Conservation (phyloP, 2,329 filamentous ascomycete species). For the Fusarium sp. region DNA sequence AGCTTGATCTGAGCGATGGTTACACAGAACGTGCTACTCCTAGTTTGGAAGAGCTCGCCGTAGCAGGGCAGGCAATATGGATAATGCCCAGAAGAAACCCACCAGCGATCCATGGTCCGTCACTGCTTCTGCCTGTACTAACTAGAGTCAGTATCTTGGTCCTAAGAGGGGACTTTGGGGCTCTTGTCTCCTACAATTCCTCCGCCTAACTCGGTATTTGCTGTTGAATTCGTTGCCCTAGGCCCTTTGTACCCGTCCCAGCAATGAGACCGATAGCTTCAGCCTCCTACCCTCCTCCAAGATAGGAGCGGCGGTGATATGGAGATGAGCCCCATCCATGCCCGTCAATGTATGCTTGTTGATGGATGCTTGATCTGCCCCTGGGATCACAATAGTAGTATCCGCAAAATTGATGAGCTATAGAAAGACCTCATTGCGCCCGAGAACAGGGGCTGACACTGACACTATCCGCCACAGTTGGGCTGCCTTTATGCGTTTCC, state of each 20-base stretch:
- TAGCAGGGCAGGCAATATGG: slow-evolving; percentile 26
- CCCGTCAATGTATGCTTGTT: slow-evolving; percentile 16
- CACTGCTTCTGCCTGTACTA: slow-evolving; percentile 1
- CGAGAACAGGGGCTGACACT: slow-evolving; percentile 25
- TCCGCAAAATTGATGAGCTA: slow-evolving; percentile 21
- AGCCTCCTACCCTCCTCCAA: slow-evolving; percentile 12
- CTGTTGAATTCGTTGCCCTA: slow-evolving; percentile 4
- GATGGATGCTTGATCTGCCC: slow-evolving; percentile 27
- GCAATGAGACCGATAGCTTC: slow-evolving; percentile 9
- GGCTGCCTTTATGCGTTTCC: slow-evolving; percentile 33
- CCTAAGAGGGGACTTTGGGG: slow-evolving; percentile 3
- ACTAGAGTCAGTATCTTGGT: neutral
- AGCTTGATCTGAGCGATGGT: slow-evolving; percentile 27
- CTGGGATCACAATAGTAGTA: slow-evolving; percentile 16
- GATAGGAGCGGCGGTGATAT: slow-evolving; percentile 21
- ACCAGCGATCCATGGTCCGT: slow-evolving; percentile 27
- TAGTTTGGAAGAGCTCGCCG: slow-evolving; percentile 28
- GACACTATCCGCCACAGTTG: slow-evolving; percentile 18
- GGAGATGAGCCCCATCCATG: slow-evolving; percentile 19
- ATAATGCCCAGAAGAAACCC: slow-evolving; percentile 23
- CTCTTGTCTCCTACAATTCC: slow-evolving; percentile 18
- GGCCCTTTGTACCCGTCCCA: slow-evolving; percentile 1
- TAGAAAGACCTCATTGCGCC: slow-evolving; percentile 34
- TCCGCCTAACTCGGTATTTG: slow-evolving; percentile 16
- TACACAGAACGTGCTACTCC: slow-evolving; percentile 43